A percentile compares a stretch with the other conserved stretches of the same genome.
These are phyloP conservation scores for Suillus tomentosus DNA, from an alignment of 768 basidiomycete genomes.

Conservation along the genomic window DNA sequence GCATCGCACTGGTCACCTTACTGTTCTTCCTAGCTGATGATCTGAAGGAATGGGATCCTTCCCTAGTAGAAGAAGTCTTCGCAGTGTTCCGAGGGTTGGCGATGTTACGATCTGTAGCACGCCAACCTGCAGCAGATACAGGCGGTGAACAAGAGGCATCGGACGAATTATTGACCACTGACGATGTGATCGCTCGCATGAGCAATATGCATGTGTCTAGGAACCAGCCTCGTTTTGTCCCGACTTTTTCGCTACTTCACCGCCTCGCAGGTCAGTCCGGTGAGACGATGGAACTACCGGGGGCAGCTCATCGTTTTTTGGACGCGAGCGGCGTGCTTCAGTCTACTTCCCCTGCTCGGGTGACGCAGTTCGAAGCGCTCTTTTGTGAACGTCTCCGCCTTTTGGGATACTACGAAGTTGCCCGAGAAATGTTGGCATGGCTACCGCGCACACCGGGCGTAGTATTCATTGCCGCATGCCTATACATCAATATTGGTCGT, in stretches of 20 bases:
- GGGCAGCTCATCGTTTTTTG: conserved; percentile 70
- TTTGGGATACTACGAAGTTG: conserved; percentile 61
- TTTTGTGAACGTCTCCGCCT: conserved; percentile 72
- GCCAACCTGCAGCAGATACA: conserved; percentile 54
- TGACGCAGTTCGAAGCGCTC: conserved; percentile 65
- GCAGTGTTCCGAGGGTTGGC: conserved; percentile 79
- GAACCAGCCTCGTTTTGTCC: conserved; percentile 44
- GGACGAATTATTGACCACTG: conserved; percentile 46
- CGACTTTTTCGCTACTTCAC: conserved; percentile 65
- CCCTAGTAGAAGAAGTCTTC: conserved; percentile 71
- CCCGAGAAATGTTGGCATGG: conserved; percentile 71
- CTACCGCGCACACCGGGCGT: conserved; percentile 78
- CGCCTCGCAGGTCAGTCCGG: conserved; percentile 58
- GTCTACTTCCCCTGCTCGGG: conserved; percentile 66
- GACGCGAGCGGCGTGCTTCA: conserved; percentile 66
- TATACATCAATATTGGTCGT: conserved; percentile 66
- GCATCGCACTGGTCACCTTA: conserved; percentile 62
- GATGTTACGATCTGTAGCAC: conserved; percentile 62
- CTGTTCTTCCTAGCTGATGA: conserved; percentile 73
- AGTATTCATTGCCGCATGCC: conserved; percentile 68
- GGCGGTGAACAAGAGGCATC: conserved; percentile 33
- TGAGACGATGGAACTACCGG: conserved; percentile 50
- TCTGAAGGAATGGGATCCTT: conserved; percentile 62
- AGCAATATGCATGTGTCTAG: conserved; percentile 73
- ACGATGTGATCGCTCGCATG: conserved; percentile 65